A percentile compares a stretch with the other conserved stretches of the same genome.
These are phyloP conservation scores for Boletus eberwhitei DNA, from an alignment of 768 basidiomycete species.

Conservation along the genomic window DNA sequence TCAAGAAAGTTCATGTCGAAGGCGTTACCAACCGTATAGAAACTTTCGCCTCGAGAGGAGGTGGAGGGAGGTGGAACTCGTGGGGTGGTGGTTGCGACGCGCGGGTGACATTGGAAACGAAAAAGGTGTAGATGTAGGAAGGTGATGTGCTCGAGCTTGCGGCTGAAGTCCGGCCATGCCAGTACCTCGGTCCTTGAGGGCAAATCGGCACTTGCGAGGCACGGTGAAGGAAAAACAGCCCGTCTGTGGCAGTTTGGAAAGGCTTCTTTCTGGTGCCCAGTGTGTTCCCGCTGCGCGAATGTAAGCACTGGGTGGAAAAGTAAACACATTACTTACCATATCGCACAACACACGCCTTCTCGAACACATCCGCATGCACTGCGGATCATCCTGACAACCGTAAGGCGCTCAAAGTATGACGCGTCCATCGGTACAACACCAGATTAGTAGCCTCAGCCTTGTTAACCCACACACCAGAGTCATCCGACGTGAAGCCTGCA, in stretches of 20 bases:
- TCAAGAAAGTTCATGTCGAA: slow-evolving; percentile 41
- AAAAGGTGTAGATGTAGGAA: slow-evolving; percentile 44
- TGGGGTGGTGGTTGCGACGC: slow-evolving; percentile 20
- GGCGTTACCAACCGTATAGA: slow-evolving; percentile 21
- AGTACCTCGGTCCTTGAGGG: slow-evolving; percentile 43
- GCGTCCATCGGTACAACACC: too few relatives aligned
- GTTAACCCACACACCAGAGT: too few relatives aligned
- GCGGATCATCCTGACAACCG: too few relatives aligned
- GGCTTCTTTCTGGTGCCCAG: slow-evolving; percentile 61
- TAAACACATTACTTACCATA: slow-evolving; percentile 39
- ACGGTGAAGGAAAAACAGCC: slow-evolving; percentile 32
- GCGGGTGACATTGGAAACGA: slow-evolving; percentile 41
- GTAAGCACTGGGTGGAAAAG: slow-evolving; percentile 9
- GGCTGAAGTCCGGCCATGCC: slow-evolving; percentile 31
- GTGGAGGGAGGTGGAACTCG: neutral
- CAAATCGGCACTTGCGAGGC: slow-evolving; percentile 23
- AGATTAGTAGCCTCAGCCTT: too few relatives aligned
- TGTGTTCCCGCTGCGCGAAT: slow-evolving; percentile 52
- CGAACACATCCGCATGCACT: slow-evolving; percentile 69
- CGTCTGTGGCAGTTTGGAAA: slow-evolving; percentile 53
- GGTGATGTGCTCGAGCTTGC: slow-evolving; percentile 15
- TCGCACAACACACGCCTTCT: slow-evolving; percentile 65
- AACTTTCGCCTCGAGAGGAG: slow-evolving; percentile 17
- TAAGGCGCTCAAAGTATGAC: too few relatives aligned
- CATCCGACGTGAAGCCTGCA: too few relatives aligned